phyloP scores from a whole-genome alignment of 768 basidiomycete genomes.

The Boletus reticuloceps region DNA sequence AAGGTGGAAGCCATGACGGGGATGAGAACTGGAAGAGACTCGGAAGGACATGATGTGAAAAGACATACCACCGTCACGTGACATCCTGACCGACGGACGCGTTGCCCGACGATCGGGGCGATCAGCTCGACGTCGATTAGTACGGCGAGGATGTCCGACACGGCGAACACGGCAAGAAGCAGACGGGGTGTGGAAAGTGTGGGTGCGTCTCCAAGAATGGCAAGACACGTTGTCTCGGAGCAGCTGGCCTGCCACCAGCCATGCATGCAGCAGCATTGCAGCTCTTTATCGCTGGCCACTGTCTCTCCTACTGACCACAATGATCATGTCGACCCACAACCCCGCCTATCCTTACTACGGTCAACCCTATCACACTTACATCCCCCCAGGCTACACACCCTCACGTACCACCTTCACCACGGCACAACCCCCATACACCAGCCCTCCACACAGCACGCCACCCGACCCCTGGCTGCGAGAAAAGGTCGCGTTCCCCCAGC shows the following conservation, averaged over 20 bases:
- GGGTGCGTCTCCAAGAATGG: slow-evolving; percentile 33
- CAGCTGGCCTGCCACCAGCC: slow-evolving; percentile 14
- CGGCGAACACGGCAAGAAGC: background rate
- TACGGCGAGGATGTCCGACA: background rate
- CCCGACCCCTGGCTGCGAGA: slow-evolving; percentile 34
- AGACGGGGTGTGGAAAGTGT: background rate
- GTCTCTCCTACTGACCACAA: slow-evolving; percentile 15
- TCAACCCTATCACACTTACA: slow-evolving; percentile 40
- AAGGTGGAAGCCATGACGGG: slow-evolving; percentile 76
- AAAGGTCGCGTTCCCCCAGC: slow-evolving; percentile 32
- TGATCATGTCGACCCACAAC: slow-evolving; percentile 39
- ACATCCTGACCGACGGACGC: background rate
- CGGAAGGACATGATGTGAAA: background rate
- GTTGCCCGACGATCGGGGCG: background rate
- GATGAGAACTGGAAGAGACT: background rate
- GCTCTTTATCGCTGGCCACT: slow-evolving; percentile 11
- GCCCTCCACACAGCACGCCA: slow-evolving; percentile 33
- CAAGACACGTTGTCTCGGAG: slow-evolving; percentile 26
- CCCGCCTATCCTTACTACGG: slow-evolving; percentile 45
- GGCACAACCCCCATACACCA: slow-evolving; percentile 15
- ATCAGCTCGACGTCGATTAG: background rate
- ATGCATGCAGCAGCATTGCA: slow-evolving; percentile 10
- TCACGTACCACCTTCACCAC: slow-evolving; percentile 14
- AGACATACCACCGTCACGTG: slow-evolving; percentile 12
- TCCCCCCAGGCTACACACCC: slow-evolving; percentile 28